These are phyloP conservation scores for Exophiala sp. DNA, from an alignment of 2,329 filamentous ascomycete genomes.

Conservation along the genomic window DNA sequence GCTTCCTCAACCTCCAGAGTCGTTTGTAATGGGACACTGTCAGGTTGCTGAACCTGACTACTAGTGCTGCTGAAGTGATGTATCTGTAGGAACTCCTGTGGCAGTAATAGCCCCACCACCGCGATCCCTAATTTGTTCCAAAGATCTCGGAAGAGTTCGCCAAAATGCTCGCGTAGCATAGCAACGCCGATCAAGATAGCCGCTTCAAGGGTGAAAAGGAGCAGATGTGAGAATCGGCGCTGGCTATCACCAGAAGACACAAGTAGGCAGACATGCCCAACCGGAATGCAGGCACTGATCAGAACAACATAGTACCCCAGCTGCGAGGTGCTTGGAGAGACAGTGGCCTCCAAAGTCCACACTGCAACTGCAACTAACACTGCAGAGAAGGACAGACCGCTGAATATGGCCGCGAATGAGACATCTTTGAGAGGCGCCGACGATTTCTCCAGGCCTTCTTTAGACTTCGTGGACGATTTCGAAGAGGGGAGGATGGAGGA, in stretches of 20 bases:
- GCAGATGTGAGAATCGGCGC: slow-evolving; percentile 5
- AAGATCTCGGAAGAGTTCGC: slow-evolving; percentile 15
- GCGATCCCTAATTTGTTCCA: slow-evolving; percentile 27
- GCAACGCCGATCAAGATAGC: slow-evolving; percentile 12
- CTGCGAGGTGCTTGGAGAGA: slow-evolving; percentile 7
- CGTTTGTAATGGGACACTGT: neutral
- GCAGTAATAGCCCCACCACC: slow-evolving; percentile 19
- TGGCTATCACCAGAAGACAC: neutral
- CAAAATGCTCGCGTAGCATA: slow-evolving; percentile 11
- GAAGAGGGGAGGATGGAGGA: neutral
- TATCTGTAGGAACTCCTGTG: slow-evolving; percentile 21
- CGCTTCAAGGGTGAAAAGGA: slow-evolving; percentile 14
- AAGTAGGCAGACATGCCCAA: slow-evolving; percentile 13
- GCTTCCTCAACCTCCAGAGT: neutral
- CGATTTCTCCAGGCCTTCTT: neutral
- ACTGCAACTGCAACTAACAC: slow-evolving; percentile 11
- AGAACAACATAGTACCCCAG: slow-evolving; percentile 17
- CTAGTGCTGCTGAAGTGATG: slow-evolving; percentile 2
- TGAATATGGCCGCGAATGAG: slow-evolving; percentile 8
- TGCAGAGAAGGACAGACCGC: slow-evolving; percentile 11
- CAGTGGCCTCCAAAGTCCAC: slow-evolving; percentile 20
- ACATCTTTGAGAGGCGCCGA: neutral
- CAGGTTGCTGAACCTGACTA: neutral
- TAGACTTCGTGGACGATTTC: neutral
- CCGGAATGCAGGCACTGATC: slow-evolving; percentile 15